phyloP scores from a whole-genome alignment of 129 eudicot species.

The Rutidosis leptorrhynchoides region DNA sequence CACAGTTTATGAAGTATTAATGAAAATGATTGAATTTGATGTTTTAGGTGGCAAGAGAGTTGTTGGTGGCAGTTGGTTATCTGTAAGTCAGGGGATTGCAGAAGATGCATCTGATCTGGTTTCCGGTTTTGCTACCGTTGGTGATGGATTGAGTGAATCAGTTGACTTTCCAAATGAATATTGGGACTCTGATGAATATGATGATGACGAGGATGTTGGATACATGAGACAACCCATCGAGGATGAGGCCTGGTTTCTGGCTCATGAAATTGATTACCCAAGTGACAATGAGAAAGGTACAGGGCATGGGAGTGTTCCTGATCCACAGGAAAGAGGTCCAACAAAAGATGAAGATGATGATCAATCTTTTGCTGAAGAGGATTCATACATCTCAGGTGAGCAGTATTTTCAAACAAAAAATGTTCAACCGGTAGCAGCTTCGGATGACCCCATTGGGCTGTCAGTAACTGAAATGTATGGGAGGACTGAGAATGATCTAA shows the following conservation, averaged over 20 bases:
- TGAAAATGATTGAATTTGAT: too few relatives aligned
- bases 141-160: conserved; percentile 87
- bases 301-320: too few relatives aligned
- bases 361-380: conserved; percentile 88
- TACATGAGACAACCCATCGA: conserved; percentile 97
- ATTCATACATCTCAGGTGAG: conserved; percentile 84
- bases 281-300: conserved; percentile 91
- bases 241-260: conserved; percentile 96
- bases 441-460: conserved; percentile 45
- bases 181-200: conserved; percentile 98
- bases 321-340: conserved; percentile 62
- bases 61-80: conserved; percentile 77
- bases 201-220: conserved; percentile 93
- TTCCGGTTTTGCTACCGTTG: conserved; percentile 92
- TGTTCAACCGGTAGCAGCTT: too few relatives aligned
- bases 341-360: conserved; percentile 80
- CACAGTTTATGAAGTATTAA: too few relatives aligned
- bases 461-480: too few relatives aligned
- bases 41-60: conserved; percentile 57
- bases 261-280: conserved; percentile 97
- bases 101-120: conserved; percentile 86
- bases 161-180: conserved; percentile 83
- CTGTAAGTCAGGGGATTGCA: conserved; percentile 82
- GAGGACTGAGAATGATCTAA: too few relatives aligned
- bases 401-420: conserved; percentile 51